Conservation (phyloP, 257 asterid genomes). For the Cordia subcordata region DNA sequence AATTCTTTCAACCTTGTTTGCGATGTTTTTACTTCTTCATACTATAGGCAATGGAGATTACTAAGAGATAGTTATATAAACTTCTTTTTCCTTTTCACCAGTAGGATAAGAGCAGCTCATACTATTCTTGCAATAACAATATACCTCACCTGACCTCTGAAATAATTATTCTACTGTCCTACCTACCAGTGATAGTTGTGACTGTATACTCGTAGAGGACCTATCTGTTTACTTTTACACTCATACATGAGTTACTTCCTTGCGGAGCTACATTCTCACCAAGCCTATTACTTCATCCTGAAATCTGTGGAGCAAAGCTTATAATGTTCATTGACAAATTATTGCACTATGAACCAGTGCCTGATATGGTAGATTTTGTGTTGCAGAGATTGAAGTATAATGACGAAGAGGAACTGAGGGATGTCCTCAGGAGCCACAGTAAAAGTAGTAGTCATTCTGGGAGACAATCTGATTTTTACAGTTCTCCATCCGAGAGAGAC, state of each 20-base stretch:
- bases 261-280: neutral
- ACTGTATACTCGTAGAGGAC: neutral
- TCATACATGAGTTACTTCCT: neutral
- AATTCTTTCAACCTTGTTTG: too few species aligned
- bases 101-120: neutral
- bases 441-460: slow-evolving; percentile 35
- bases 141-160: neutral
- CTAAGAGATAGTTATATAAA: too few species aligned
- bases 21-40: too few species aligned
- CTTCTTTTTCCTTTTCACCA: too few species aligned
- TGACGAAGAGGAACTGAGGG: slow-evolving; percentile 54
- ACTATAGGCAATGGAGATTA: too few species aligned
- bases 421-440: slow-evolving; percentile 27
- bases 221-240: neutral
- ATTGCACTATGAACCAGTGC: neutral
- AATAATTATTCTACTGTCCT: neutral
- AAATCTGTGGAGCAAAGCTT: slow-evolving; percentile 1
- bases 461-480: slow-evolving; percentile 50
- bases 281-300: too few species aligned
- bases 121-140: neutral
- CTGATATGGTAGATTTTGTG: neutral
- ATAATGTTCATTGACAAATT: neutral
- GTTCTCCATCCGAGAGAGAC: slow-evolving; percentile 48
- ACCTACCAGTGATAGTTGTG: neutral
- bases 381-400: slow-evolving; percentile 68